Percentiles rank a stretch among this genome's conserved stretches.
phyloP scores from a whole-genome alignment of 179 eudicot genomes.

The Drosera spatulata region DNA sequence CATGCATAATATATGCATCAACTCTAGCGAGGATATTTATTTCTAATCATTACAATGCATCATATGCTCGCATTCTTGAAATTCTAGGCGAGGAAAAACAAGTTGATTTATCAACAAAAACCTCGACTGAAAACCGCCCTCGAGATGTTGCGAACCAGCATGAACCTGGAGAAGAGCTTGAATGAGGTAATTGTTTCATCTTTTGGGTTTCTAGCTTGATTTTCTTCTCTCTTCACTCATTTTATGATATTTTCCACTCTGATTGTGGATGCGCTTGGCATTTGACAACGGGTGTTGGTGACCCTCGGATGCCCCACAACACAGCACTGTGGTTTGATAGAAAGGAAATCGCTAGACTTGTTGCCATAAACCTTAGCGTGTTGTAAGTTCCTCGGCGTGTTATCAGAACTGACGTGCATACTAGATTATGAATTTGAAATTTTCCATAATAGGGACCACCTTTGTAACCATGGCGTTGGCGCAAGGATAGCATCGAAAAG shows the following conservation, averaged over 20 bases:
- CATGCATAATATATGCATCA: background rate
- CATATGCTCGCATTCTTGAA: background rate
- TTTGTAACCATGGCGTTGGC: too few relatives aligned
- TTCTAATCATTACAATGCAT: background rate
- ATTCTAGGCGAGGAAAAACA: slow-evolving; percentile 69
- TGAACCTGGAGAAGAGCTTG: slow-evolving; percentile 69
- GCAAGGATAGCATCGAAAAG: too few relatives aligned
- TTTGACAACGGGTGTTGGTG: too few relatives aligned
- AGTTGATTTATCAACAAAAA: slow-evolving; percentile 75
- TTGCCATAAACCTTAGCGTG: too few relatives aligned
- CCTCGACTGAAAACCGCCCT: slow-evolving; percentile 92
- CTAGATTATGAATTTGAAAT: too few relatives aligned
- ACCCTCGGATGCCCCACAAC: too few relatives aligned
- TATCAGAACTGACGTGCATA: too few relatives aligned
- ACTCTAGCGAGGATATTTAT: background rate
- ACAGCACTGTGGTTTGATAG: too few relatives aligned
- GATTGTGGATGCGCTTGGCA: too few relatives aligned
- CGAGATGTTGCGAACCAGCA: slow-evolving; percentile 95
- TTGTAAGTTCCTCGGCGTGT: too few relatives aligned
- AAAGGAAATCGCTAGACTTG: too few relatives aligned
- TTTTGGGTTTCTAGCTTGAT: background rate
- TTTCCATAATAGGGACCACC: too few relatives aligned
- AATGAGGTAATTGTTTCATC: slow-evolving; percentile 34
- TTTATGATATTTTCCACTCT: background rate
- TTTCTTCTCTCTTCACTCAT: background rate